Evolutionary conservation across 2,329 filamentous ascomycete species (phyloP).

Genomic region (Fonsecaea monophora): DNA sequence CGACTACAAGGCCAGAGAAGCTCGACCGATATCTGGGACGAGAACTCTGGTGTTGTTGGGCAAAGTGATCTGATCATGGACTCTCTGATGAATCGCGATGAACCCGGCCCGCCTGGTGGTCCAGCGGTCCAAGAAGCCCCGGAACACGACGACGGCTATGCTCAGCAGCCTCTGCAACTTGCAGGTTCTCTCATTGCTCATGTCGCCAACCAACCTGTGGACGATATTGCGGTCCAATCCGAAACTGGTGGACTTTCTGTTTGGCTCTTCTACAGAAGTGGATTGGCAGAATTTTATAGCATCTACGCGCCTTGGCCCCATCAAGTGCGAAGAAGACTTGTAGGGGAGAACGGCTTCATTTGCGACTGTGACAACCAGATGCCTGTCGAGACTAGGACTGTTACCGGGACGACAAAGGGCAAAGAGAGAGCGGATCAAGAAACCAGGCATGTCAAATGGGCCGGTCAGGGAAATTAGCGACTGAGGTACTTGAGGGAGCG

Average conservation of each 20-base stretch:
- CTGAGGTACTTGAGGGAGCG: not conserved
- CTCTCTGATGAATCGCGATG: slow-evolving; percentile 26
- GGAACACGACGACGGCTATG: not conserved
- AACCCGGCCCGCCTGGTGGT: not conserved
- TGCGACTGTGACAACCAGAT: slow-evolving; percentile 14
- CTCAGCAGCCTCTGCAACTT: slow-evolving; percentile 22
- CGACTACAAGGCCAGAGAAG: slow-evolving; percentile 23
- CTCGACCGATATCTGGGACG: slow-evolving; percentile 35
- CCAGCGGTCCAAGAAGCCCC: not conserved
- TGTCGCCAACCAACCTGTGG: slow-evolving; percentile 28
- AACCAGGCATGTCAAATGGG: slow-evolving; percentile 24
- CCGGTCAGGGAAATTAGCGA: not conserved
- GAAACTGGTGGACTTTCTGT: slow-evolving; percentile 34
- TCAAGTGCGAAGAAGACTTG: slow-evolving; percentile 18
- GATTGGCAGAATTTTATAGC: slow-evolving; percentile 26
- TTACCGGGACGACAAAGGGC: not conserved
- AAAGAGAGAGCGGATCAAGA: slow-evolving; percentile 17
- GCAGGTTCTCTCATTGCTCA: slow-evolving; percentile 28
- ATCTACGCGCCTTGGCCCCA: slow-evolving; percentile 29
- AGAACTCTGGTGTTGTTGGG: slow-evolving; percentile 35
- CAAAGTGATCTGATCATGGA: slow-evolving; percentile 40
- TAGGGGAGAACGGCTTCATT: slow-evolving; percentile 34
- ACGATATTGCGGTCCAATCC: slow-evolving; percentile 36
- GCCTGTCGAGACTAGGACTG: not conserved
- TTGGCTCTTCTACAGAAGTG: slow-evolving; percentile 37